Evolutionary conservation across 352 stramenopile species (phyloP), one percentile per base, ranked within the genome.

Genomic region (Phytopythium oedochilum): DNA sequence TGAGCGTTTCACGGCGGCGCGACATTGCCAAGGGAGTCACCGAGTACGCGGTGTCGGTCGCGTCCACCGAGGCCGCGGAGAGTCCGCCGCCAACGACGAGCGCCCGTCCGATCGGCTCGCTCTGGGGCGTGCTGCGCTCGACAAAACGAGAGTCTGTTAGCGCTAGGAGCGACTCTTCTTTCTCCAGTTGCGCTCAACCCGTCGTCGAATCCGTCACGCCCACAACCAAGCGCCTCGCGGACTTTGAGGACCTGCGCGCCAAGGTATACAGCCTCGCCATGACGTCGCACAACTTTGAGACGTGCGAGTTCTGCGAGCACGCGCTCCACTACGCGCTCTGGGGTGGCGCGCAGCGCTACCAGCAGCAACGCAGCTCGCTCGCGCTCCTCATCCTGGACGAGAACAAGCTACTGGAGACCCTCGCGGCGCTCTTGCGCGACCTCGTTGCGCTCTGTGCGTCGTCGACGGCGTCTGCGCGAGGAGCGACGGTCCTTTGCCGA

Each of bases 251-350:
- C 0, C 46, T 53, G 32, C 46, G 31, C 46, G 34, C 18, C 46
- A 31, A 42, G 31, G 46, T 53, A 10, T 53, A 42, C 46, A 39
- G 46, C 46, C 46, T 53, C 9, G 46, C 31, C 18, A 39, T 42
- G 46, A 39, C 31, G 29, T 26, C 46, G 31, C 46, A 53, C 31
- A 53, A 53, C 31, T 53, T 53, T 43, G 46, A 53, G n/a, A n/a
- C 18, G 29, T 53, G 46, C 46, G 46, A 42, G 29, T 53, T 53
- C 46, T 53, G 46, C 46, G 46, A 53, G 31, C 28, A 28, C 29
- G 46, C 31, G 28, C 46, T 53, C 8, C 15, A 31, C 29, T 7
- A 12, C 29, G 28, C 32, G 46, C 46, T 39, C 31, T 53, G 46
- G 46, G 46, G 46, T 15, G 29, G 31, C 18, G n/a, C n/a, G 10